These are phyloP conservation scores for Dendryphion nanum DNA, from an alignment of 2,329 filamentous ascomycete genomes.

Conservation along the genomic window DNA sequence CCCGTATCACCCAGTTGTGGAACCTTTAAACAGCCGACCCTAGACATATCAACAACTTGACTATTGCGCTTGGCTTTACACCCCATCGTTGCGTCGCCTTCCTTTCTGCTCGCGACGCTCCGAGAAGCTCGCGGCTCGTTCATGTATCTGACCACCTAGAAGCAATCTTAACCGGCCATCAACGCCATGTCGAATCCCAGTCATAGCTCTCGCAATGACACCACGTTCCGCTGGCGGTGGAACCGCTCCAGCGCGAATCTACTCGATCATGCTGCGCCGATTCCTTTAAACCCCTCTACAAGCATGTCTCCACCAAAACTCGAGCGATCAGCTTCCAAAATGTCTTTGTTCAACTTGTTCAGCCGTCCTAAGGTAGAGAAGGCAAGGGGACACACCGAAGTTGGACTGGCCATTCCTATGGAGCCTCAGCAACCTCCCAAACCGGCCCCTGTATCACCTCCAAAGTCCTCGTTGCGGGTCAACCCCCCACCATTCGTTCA, in stretches of 20 bases:
- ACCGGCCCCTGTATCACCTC: slow-evolving; percentile 15
- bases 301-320: slow-evolving; percentile 20
- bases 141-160: slow-evolving; percentile 13
- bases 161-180: slow-evolving; percentile 11
- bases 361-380: slow-evolving; percentile 50
- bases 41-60: slow-evolving; percentile 6
- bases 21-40: slow-evolving; percentile 7
- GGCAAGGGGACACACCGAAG: slow-evolving; percentile 46
- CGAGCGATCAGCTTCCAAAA: slow-evolving; percentile 39
- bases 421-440: slow-evolving; percentile 28
- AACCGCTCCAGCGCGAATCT: slow-evolving; percentile 32
- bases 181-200: slow-evolving; percentile 23
- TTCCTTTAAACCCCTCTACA: slow-evolving; percentile 12
- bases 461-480: slow-evolving; percentile 28
- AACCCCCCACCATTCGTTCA: slow-evolving; percentile 29
- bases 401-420: slow-evolving; percentile 39
- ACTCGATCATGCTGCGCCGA: slow-evolving; percentile 13
- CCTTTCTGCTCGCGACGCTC: slow-evolving; percentile 5
- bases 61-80: slow-evolving; percentile 8
- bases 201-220: slow-evolving; percentile 21
- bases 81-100: slow-evolving; percentile 4
- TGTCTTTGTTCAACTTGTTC: slow-evolving; percentile 52
- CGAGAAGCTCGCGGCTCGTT: slow-evolving; percentile 5
- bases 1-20: slow-evolving; percentile 11
- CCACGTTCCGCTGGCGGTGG: slow-evolving; percentile 38